Evolutionary conservation across 2,329 filamentous ascomycete species (phyloP).

Genomic region (Geosmithia putterillii): DNA sequence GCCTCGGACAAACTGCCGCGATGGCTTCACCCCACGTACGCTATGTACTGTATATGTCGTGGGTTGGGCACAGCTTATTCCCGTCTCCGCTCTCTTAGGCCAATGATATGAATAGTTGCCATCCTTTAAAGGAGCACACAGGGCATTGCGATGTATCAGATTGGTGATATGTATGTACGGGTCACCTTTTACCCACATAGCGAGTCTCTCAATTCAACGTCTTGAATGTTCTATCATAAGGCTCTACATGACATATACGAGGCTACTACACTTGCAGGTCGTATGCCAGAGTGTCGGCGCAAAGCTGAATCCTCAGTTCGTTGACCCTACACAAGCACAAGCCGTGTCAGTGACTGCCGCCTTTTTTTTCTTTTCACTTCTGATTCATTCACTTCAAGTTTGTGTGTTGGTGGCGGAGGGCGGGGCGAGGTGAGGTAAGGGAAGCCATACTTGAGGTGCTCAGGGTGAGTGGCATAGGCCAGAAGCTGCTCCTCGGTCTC

Average conservation of each 20-base stretch:
- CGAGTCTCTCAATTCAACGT: too few species aligned
- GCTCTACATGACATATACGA: background rate
- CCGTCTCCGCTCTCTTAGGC: background rate
- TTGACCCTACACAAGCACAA: constrained; percentile 3
- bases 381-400: too few species aligned
- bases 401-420: too few species aligned
- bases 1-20: background rate
- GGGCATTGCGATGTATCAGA: too few species aligned
- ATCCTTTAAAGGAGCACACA: too few species aligned
- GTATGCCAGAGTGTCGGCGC: constrained; percentile 6
- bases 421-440: background rate
- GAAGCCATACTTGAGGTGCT: constrained; percentile 4
- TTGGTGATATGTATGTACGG: too few species aligned
- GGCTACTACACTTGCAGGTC: too few species aligned
- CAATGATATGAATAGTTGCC: too few species aligned
- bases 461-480: constrained; percentile 7
- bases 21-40: background rate
- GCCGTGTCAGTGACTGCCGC: background rate
- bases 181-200: too few species aligned
- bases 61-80: background rate
- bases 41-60: background rate
- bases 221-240: too few species aligned
- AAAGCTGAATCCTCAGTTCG: constrained; percentile 4
- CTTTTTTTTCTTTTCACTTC: background rate
- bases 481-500: constrained; percentile 7